phyloP scores from a whole-genome alignment of 1,139 yeast species.

The Yamadazyma sp. region DNA sequence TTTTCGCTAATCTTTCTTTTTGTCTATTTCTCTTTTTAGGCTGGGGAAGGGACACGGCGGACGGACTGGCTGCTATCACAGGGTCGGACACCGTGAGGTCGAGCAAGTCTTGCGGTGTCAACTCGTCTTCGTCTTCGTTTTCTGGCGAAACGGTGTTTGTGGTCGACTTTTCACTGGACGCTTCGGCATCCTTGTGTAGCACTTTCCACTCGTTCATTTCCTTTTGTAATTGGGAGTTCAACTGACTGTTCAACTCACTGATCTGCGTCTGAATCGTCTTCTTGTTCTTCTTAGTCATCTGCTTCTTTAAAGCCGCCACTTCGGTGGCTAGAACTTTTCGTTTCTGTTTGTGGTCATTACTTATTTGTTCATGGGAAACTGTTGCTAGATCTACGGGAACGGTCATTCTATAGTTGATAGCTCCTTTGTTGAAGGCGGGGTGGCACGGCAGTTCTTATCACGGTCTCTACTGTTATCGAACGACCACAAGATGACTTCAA shows the following conservation, averaged over 20 bases:
- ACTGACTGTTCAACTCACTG: conserved; percentile 54
- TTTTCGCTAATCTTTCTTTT: conserved; percentile 74
- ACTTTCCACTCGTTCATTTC: conserved; percentile 38
- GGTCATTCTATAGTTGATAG: background rate
- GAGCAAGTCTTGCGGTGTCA: conserved; percentile 65
- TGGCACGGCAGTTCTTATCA: too few species aligned
- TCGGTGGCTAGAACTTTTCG: conserved; percentile 62
- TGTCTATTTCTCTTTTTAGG: conserved; percentile 69
- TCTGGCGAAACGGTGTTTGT: background rate
- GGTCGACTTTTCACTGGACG: too few species aligned
- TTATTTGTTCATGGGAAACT: conserved; percentile 45
- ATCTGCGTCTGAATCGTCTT: conserved; percentile 58
- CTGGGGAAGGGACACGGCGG: too few species aligned
- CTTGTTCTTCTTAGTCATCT: conserved; percentile 77
- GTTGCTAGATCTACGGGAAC: background rate
- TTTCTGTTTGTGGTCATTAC: conserved; percentile 69
- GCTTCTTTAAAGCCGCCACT: conserved; percentile 76
- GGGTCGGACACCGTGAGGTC: conserved; percentile 3
- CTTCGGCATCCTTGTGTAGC: conserved; percentile 4
- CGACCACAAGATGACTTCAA: too few species aligned
- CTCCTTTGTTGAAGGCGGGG: too few species aligned
- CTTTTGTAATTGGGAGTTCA: conserved; percentile 51
- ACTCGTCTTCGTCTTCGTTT: conserved; percentile 22
- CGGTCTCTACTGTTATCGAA: too few species aligned
- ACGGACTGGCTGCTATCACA: too few species aligned